Conservation (phyloP, 2,329 filamentous ascomycete genomes). For the Davidsoniella australis region DNA sequence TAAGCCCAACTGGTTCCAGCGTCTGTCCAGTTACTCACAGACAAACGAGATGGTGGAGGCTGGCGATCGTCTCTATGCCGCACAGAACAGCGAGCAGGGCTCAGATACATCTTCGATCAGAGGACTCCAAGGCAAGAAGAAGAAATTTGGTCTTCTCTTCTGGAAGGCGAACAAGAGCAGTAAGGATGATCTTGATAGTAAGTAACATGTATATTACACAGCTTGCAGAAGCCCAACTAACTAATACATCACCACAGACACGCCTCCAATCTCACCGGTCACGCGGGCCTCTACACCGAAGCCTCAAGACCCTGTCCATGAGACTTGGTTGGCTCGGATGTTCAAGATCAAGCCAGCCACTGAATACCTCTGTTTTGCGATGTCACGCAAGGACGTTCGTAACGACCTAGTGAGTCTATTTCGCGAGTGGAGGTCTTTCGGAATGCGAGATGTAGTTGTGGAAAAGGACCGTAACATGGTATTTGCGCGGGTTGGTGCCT, state of each 20-base stretch:
- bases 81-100: not conserved
- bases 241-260: not conserved
- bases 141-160: slow-evolving; percentile 35
- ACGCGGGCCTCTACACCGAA: slow-evolving; percentile 4
- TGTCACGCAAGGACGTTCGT: slow-evolving; percentile 50
- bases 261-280: not conserved
- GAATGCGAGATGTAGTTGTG: slow-evolving; percentile 62
- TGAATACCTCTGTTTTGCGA: slow-evolving; percentile 56
- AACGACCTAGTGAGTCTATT: slow-evolving; percentile 62
- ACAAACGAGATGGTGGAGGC: slow-evolving; percentile 7
- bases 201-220: not conserved
- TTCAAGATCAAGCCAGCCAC: slow-evolving; percentile 77
- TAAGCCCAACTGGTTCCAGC: slow-evolving; percentile 34
- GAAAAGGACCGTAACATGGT: slow-evolving; percentile 68
- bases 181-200: not conserved
- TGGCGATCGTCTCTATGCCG: slow-evolving; percentile 1
- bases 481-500: slow-evolving; percentile 56
- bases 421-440: slow-evolving; percentile 64
- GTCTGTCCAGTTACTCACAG: slow-evolving; percentile 15
- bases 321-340: slow-evolving; percentile 78
- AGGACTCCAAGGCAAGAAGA: slow-evolving; percentile 25
- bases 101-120: slow-evolving; percentile 9
- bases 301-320: slow-evolving; percentile 45
- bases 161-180: slow-evolving; percentile 32
- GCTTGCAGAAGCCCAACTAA: too few relatives aligned